These are phyloP conservation scores for Monilinia aucupariae DNA, from an alignment of 2,329 filamentous ascomycete species.

Conservation along the genomic window DNA sequence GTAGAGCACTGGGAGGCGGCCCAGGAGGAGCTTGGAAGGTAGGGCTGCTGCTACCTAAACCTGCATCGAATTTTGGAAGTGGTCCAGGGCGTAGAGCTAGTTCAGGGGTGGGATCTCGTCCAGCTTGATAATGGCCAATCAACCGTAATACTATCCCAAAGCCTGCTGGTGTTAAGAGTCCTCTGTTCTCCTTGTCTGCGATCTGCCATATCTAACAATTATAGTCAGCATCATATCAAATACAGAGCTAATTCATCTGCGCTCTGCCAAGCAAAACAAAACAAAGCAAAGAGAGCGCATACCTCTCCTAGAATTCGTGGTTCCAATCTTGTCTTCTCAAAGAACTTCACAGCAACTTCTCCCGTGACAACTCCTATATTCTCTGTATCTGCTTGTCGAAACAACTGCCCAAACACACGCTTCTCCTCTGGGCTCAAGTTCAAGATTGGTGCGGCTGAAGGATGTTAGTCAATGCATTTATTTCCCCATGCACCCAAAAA, in stretches of 20 bases:
- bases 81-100: conserved; percentile 80
- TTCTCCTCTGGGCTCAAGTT: conserved; percentile 91
- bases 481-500: not conserved
- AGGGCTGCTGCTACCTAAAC: conserved; percentile 40
- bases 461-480: conserved; percentile 21
- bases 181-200: conserved; percentile 92
- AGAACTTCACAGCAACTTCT: conserved; percentile 94
- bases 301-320: conserved; percentile 84
- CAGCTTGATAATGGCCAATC: conserved; percentile 91
- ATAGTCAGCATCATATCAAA: not conserved
- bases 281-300: conserved; percentile 7
- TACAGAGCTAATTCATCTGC: not conserved
- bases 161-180: conserved; percentile 84
- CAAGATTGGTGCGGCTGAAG: conserved; percentile 57
- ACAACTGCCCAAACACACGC: conserved; percentile 86
- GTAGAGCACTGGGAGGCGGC: conserved; percentile 40
- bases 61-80: conserved; percentile 86
- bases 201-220: conserved; percentile 87
- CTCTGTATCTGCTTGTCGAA: conserved; percentile 87
- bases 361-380: conserved; percentile 90
- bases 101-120: conserved; percentile 72
- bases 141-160: conserved; percentile 90
- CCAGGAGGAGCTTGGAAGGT: conserved; percentile 47
- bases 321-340: conserved; percentile 88
- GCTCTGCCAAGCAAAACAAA: not conserved